Evolutionary conservation across 2,329 filamentous ascomycete species (phyloP).

Genomic region (Didymellaceae sp.): DNA sequence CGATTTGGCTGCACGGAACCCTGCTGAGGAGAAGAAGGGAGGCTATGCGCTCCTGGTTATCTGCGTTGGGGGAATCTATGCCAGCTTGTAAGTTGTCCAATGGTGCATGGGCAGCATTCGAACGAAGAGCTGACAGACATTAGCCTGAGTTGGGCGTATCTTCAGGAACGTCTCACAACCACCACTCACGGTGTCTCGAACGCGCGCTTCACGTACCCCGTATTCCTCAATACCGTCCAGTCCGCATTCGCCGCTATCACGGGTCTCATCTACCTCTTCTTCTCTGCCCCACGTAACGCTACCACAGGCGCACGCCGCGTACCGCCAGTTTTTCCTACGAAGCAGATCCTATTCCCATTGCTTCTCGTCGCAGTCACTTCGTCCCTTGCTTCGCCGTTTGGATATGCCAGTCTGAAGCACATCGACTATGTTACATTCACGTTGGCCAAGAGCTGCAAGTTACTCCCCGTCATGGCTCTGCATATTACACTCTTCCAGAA

Average conservation of each 20-base stretch:
- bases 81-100: constrained; percentile 75
- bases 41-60: constrained; percentile 79
- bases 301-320: constrained; percentile 37
- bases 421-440: constrained; percentile 99
- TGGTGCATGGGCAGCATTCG: background rate
- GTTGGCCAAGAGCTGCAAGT: constrained; percentile 96
- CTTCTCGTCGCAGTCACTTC: constrained; percentile 85
- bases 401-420: constrained; percentile 88
- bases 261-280: constrained; percentile 79
- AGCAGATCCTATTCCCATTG: constrained; percentile 76
- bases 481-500: constrained; percentile 91
- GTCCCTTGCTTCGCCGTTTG: constrained; percentile 91
- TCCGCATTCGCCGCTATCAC: constrained; percentile 85
- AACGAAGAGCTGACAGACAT: constrained; percentile 9
- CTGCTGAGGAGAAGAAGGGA: constrained; percentile 50
- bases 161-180: constrained; percentile 97
- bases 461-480: constrained; percentile 97
- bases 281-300: constrained; percentile 62
- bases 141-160: constrained; percentile 89
- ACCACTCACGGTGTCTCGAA: constrained; percentile 75
- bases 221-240: constrained; percentile 96
- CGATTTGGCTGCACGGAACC: constrained; percentile 41
- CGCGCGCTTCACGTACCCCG: constrained; percentile 83
- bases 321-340: constrained; percentile 76
- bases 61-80: constrained; percentile 94